Conservation (phyloP, 257 asterid species). For the Datura wrightii region DNA sequence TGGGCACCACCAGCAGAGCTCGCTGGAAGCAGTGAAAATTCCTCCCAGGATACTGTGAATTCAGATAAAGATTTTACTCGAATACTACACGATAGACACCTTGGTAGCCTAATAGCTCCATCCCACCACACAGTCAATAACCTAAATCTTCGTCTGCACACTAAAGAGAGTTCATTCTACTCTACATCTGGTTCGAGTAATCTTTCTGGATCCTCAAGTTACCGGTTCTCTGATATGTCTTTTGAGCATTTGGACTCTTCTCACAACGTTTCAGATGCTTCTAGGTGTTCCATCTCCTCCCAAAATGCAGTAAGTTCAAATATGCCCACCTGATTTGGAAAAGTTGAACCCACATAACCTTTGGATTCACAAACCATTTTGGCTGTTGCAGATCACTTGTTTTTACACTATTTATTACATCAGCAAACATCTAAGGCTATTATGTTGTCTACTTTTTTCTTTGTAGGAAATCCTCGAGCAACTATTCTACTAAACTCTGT, state of each 20-base stretch:
- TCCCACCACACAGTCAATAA: slow-evolving; percentile 36
- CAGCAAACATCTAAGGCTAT: not conserved
- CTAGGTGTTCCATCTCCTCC: slow-evolving; percentile 38
- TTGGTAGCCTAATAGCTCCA: slow-evolving; percentile 40
- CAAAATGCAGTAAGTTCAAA: slow-evolving; percentile 43
- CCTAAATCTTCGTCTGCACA: slow-evolving; percentile 40
- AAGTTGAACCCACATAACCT: not conserved
- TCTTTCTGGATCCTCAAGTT: slow-evolving; percentile 40
- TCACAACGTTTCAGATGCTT: slow-evolving; percentile 37
- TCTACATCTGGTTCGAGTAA: slow-evolving; percentile 43
- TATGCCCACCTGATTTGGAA: not conserved
- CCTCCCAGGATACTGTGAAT: slow-evolving; percentile 36
- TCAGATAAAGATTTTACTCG: slow-evolving; percentile 33
- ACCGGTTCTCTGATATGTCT: slow-evolving; percentile 44
- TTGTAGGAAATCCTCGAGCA: not conserved
- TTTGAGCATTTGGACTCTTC: slow-evolving; percentile 40
- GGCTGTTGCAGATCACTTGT: slow-evolving; percentile 6
- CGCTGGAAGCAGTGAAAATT: slow-evolving; percentile 42
- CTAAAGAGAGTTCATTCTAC: slow-evolving; percentile 35
- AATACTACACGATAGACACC: slow-evolving; percentile 37
- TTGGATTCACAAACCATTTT: not conserved
- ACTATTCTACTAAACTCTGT: not conserved
- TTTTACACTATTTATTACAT: not conserved
- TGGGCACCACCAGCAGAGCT: slow-evolving; percentile 32
- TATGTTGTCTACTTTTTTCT: not conserved